Evolutionary conservation across 2,329 filamentous ascomycete genomes (phyloP), one percentile per base, ranked within the genome.

Genomic region (Zelopaecilomyces penicillatus): DNA sequence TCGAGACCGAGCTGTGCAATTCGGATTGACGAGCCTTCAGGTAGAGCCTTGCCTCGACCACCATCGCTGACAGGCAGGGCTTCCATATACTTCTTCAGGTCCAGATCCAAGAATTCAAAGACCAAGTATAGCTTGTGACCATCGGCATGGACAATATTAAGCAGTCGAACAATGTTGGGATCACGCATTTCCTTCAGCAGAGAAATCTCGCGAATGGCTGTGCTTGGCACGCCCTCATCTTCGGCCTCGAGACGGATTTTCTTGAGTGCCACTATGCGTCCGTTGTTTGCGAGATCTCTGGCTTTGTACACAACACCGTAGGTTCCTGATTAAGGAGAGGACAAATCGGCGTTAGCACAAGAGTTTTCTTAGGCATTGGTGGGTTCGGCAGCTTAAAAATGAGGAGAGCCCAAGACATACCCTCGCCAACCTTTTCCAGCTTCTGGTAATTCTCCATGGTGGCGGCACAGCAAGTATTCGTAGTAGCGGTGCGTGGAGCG

Each of bases 271-370:
- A 95, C 89, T 57, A 95, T 93, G 57, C 87, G 85, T 59, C 87
- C 86, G 54, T 77, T 76, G 60, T 90, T 83, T 53, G 79, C 79
- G 49, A 95, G 83, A 65, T 95, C 89, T 54, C 85, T 82, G 48
- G 89, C 89, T 68, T 95, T 95, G 79, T 95, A 95, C 51, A 95
- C 89, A 51, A 95, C 89, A 65, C 89, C 89, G 63, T 95, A 95
- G 11, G 89, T 95, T 58, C 89, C 89, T 95, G 42, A 41, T 4
- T 31, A 42, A 32, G 41, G 37, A 44, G 43, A 43, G 36, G 30
- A 41, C 33, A 35, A 12, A 12, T 34, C 32, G 12, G 35, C 35
- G 31, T 48, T 8, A 48, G 43, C 33, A 42, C 10, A 38, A 33
- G 4, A 11, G 19, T 19, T 19, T 19, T 19, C 19, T 9, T 12